A percentile compares a stretch with the other conserved stretches of the same genome.
Conservation (phyloP, 768 basidiomycete species). For the Asterophora parasitica region DNA sequence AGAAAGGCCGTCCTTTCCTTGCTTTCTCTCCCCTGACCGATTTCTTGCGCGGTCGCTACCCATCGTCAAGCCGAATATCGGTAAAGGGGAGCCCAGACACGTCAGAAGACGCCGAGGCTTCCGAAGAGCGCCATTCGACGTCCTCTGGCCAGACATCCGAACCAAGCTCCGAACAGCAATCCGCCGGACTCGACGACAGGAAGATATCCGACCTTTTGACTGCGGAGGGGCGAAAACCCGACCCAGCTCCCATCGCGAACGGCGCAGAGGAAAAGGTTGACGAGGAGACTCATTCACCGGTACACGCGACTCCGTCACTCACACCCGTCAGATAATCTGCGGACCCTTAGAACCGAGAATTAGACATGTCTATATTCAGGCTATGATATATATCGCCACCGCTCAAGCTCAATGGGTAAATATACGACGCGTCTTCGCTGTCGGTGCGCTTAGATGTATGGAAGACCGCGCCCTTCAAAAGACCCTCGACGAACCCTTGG, state of each 20-base stretch:
- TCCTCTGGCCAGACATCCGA: slow-evolving; percentile 2
- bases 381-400: background rate
- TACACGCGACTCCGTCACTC: slow-evolving; percentile 4
- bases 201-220: slow-evolving; percentile 27
- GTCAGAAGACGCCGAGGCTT: slow-evolving; percentile 13
- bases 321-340: slow-evolving; percentile 5
- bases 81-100: slow-evolving; percentile 11
- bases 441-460: background rate
- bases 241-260: background rate
- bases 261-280: slow-evolving; percentile 10
- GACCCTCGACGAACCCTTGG: background rate
- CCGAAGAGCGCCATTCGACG: slow-evolving; percentile 10
- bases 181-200: slow-evolving; percentile 22
- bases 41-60: slow-evolving; percentile 58
- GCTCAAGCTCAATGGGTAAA: background rate
- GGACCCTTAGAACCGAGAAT: background rate
- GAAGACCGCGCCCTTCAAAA: background rate
- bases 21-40: slow-evolving; percentile 60
- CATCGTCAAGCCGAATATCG: slow-evolving; percentile 35
- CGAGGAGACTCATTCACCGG: slow-evolving; percentile 3
- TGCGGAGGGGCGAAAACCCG: slow-evolving; percentile 3
- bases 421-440: background rate
- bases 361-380: background rate
- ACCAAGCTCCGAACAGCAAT: slow-evolving; percentile 12
- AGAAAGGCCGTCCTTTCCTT: slow-evolving; percentile 45